These are phyloP conservation scores for Botrytis elliptica DNA, from an alignment of 2,329 filamentous ascomycete genomes.

Conservation along the genomic window DNA sequence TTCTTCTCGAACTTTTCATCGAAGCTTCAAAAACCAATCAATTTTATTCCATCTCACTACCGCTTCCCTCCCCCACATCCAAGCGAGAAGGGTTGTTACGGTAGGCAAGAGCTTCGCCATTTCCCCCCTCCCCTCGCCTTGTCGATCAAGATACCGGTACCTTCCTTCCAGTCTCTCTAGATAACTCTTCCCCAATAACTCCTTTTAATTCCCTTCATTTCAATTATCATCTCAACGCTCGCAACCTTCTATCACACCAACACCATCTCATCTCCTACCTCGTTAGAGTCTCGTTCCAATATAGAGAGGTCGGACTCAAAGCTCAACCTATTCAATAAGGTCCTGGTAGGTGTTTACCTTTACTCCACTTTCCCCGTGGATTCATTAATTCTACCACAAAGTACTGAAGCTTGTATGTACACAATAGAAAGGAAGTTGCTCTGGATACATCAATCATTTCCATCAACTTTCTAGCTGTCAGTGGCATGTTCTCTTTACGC, in stretches of 20 bases:
- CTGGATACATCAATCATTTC: background rate
- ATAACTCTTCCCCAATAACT: background rate
- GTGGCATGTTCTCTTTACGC: background rate
- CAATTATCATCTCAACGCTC: background rate
- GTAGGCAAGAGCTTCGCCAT: slow-evolving; percentile 18
- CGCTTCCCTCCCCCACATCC: slow-evolving; percentile 8
- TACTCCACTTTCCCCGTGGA: slow-evolving; percentile 6
- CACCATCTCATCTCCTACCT: background rate
- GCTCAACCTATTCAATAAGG: slow-evolving; percentile 6
- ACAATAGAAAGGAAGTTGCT: background rate
- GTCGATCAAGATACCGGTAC: slow-evolving; percentile 3
- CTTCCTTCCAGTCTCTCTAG: background rate
- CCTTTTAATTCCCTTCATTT: background rate
- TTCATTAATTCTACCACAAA: background rate
- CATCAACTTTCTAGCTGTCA: background rate
- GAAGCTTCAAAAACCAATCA: slow-evolving; percentile 17
- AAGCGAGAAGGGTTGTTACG: slow-evolving; percentile 20
- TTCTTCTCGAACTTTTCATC: slow-evolving; percentile 21
- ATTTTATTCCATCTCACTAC: slow-evolving; percentile 16
- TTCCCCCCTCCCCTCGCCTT: slow-evolving; percentile 9
- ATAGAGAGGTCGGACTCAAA: background rate
- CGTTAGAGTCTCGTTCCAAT: background rate
- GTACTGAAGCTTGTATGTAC: slow-evolving; percentile 3
- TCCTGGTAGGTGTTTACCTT: background rate
- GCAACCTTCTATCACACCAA: background rate